Percentiles rank a stretch among this genome's conserved stretches.
phyloP scores from a whole-genome alignment of 768 basidiomycete genomes.

The Cystofilobasidium ferigula region DNA sequence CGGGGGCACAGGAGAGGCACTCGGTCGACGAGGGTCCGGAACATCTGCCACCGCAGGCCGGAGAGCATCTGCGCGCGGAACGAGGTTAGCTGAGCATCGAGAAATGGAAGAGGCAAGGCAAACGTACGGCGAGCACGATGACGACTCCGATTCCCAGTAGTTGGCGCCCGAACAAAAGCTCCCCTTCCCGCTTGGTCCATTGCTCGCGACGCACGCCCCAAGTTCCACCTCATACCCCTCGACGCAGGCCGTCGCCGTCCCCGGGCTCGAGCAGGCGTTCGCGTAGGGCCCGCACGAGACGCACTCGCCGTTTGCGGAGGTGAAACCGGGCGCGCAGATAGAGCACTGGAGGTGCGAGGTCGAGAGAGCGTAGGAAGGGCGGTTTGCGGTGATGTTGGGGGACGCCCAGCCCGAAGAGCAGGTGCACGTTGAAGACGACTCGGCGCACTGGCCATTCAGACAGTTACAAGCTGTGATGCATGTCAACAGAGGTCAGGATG shows the following conservation, averaged over 20 bases:
- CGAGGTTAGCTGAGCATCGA: constrained; percentile 39
- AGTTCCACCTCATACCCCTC: constrained; percentile 17
- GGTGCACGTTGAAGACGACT: constrained; percentile 46
- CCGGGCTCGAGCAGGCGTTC: background rate
- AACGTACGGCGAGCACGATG: constrained; percentile 18
- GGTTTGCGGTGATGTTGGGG: constrained; percentile 56
- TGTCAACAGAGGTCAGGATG: background rate
- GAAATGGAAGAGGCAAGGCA: background rate
- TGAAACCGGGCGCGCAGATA: constrained; percentile 56
- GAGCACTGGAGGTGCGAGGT: constrained; percentile 42
- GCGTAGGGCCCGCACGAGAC: constrained; percentile 11
- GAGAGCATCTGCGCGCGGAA: constrained; percentile 51
- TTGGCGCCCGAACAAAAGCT: constrained; percentile 18
- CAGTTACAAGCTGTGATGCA: constrained; percentile 56
- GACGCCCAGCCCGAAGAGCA: constrained; percentile 63
- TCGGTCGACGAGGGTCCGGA: constrained; percentile 48
- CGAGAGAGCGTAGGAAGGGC: constrained; percentile 53
- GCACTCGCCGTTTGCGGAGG: constrained; percentile 4
- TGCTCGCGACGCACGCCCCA: constrained; percentile 12
- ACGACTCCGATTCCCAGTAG: background rate
- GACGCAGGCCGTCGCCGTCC: constrained; percentile 15
- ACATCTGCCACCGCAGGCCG: constrained; percentile 54
- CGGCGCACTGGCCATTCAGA: constrained; percentile 62
- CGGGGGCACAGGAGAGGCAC: constrained; percentile 58
- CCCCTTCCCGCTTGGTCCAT: constrained; percentile 23